Percentiles rank a stretch among this genome's conserved stretches.
Conservation (phyloP, 177 flowering plant genomes). For the Vitis hybrid region DNA sequence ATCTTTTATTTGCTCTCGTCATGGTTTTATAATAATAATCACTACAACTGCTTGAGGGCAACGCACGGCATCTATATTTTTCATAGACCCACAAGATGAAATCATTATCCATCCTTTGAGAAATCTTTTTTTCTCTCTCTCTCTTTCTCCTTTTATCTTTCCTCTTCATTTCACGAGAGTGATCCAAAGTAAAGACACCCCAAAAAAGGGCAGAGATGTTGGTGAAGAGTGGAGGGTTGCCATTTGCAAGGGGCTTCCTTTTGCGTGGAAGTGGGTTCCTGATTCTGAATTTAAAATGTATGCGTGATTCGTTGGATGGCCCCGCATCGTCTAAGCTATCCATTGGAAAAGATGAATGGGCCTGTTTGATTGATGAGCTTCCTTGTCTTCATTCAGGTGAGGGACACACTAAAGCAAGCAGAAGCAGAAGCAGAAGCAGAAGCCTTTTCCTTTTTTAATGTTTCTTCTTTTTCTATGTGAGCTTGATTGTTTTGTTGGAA, state of each 20-base stretch:
- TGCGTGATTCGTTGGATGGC: constrained; percentile 31
- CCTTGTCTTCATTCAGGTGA: constrained; percentile 26
- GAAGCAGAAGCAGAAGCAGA: constrained; percentile 18
- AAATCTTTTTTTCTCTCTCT: constrained; percentile 19
- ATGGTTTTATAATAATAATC: constrained; percentile 23
- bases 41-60: constrained; percentile 30
- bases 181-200: constrained; percentile 21
- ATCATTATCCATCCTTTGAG: constrained; percentile 29
- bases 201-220: constrained; percentile 19
- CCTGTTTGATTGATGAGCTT: constrained; percentile 31
- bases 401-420: constrained; percentile 7
- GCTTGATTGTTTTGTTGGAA: constrained; percentile 17
- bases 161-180: constrained; percentile 24
- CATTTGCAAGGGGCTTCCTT: constrained; percentile 29
- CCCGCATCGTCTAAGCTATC: constrained; percentile 28
- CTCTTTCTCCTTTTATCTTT: neutral
- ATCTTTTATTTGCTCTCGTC: constrained; percentile 11
- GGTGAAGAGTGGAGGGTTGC: constrained; percentile 23
- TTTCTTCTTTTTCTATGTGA: constrained; percentile 11
- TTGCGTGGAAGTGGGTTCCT: constrained; percentile 46
- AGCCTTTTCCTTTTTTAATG: neutral
- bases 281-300: constrained; percentile 41
- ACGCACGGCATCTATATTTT: constrained; percentile 40
- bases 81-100: constrained; percentile 24
- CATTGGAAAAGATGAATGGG: constrained; percentile 16